These are phyloP conservation scores for Allomyces macrogynus DNA, from an alignment of 192 early-diverging fungal species.

Conservation along the genomic window DNA sequence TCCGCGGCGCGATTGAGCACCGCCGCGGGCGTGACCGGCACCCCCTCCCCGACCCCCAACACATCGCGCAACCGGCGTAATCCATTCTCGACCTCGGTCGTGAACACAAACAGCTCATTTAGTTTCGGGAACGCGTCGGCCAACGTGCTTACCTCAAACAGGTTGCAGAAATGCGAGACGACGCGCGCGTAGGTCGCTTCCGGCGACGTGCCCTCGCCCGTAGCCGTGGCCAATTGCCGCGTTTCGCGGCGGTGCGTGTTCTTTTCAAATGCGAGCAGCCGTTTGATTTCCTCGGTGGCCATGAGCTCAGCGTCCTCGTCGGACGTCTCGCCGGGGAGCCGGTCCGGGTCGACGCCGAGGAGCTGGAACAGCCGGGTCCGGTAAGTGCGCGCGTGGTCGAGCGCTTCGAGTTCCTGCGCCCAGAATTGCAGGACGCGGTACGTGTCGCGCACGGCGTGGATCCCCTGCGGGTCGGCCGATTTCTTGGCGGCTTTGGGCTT, in stretches of 20 bases:
- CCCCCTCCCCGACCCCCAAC: background rate
- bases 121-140: slow-evolving; percentile 12
- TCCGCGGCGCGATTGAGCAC: background rate
- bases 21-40: background rate
- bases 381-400: background rate
- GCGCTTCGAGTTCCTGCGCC: background rate
- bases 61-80: background rate
- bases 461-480: background rate
- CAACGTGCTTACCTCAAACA: slow-evolving; percentile 16
- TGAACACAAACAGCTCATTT: slow-evolving; percentile 22
- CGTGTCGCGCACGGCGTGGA: background rate
- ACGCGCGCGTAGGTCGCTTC: background rate
- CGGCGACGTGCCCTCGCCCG: background rate
- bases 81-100: slow-evolving; percentile 14
- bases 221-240: background rate
- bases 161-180: slow-evolving; percentile 16
- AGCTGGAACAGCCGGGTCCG: background rate
- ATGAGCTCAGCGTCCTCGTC: background rate
- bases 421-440: background rate
- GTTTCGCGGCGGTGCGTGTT: background rate
- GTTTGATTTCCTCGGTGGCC: background rate
- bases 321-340: background rate
- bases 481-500: background rate
- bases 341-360: background rate
- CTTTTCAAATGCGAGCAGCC: background rate